Conservation (phyloP, 176 grass and related monocot species). For the Echinochloa phyllopogon region DNA sequence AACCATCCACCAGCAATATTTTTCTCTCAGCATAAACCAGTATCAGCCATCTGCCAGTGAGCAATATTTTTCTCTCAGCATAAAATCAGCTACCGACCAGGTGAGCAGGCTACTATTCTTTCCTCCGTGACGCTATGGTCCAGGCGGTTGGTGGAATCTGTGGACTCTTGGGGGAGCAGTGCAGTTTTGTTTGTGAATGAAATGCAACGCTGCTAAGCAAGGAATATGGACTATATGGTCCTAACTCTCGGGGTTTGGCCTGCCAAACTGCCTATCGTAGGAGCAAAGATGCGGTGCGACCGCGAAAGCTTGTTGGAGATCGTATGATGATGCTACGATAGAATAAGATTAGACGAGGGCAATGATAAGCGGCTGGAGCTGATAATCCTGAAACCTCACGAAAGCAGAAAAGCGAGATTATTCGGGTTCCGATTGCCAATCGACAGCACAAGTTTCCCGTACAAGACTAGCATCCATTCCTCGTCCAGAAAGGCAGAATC, state of each 20-base stretch:
- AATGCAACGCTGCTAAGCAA: slow-evolving; percentile 36
- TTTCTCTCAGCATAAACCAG: too few relatives aligned
- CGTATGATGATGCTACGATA: too few relatives aligned
- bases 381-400: slow-evolving; percentile 12
- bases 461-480: slow-evolving; percentile 1
- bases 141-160: slow-evolving; percentile 25
- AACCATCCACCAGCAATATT: too few relatives aligned
- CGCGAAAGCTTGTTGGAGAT: slow-evolving; percentile 7
- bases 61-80: too few relatives aligned
- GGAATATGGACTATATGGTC: slow-evolving; percentile 73
- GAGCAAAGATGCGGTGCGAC: not conserved
- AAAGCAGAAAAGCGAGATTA: slow-evolving; percentile 13
- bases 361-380: not conserved
- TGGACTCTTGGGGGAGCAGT: not conserved
- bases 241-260: slow-evolving; percentile 40
- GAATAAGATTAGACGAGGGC: not conserved
- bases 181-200: not conserved
- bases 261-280: slow-evolving; percentile 30
- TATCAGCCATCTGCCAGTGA: too few relatives aligned
- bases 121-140: not conserved
- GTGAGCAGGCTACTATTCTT: too few relatives aligned
- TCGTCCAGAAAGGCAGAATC: slow-evolving; percentile 4
- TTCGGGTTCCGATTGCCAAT: not conserved
- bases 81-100: too few relatives aligned
- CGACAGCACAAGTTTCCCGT: not conserved